Conservation (phyloP, 176 grass and related monocot species). For the Cenchrus fungigraminus region DNA sequence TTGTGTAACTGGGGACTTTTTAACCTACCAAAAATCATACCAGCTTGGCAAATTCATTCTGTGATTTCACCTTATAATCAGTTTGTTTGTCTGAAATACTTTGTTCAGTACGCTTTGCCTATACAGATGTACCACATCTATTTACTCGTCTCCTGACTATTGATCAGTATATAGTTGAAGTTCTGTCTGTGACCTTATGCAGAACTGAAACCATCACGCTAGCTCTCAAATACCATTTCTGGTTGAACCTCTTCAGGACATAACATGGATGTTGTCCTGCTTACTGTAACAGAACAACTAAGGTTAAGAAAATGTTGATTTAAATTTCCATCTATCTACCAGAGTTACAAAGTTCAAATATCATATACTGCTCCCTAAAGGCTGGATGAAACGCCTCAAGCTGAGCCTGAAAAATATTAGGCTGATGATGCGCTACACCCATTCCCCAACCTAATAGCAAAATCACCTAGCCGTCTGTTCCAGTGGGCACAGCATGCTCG, state of each 20-base stretch:
- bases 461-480: not conserved
- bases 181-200: not conserved
- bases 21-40: not conserved
- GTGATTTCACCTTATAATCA: not conserved
- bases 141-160: not conserved
- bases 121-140: not conserved
- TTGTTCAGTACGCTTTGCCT: not conserved
- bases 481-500: not conserved
- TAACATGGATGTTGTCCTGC: not conserved
- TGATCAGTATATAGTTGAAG: not conserved
- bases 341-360: not conserved
- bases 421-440: conserved; percentile 2
- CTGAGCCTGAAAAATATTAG: not conserved
- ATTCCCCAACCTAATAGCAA: not conserved
- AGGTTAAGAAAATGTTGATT: not conserved
- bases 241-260: not conserved
- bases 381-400: conserved; percentile 9
- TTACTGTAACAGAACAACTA: not conserved
- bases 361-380: not conserved
- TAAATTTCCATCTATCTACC: not conserved
- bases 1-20: not conserved
- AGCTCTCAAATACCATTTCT: not conserved
- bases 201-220: not conserved
- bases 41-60: not conserved
- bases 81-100: conserved; percentile 6